Percentiles rank a stretch among this genome's conserved stretches.
Conservation (phyloP, 164 flowering plant genomes). For the Santalum album region DNA sequence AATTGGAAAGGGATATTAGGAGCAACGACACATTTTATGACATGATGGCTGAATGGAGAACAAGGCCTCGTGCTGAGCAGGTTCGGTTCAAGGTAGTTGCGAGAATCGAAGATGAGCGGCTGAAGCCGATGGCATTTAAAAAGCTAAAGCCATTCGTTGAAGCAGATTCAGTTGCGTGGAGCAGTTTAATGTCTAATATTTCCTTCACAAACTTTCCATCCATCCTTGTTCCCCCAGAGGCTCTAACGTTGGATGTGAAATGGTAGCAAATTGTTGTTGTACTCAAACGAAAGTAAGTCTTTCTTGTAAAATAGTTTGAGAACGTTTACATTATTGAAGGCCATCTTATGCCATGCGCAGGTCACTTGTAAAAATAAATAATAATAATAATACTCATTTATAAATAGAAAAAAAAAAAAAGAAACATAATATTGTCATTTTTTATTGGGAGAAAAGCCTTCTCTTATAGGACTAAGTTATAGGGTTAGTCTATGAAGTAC, state of each 20-base stretch:
- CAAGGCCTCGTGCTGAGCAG: constrained; percentile 45
- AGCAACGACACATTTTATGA: constrained; percentile 18
- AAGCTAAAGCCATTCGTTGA: constrained; percentile 41
- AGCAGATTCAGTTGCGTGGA: constrained; percentile 55
- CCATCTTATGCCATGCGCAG: too few species aligned
- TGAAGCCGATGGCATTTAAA: constrained; percentile 41
- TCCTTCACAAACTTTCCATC: constrained; percentile 66
- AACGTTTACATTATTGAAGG: too few species aligned
- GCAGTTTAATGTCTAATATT: constrained; percentile 55
- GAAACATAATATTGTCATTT: too few species aligned
- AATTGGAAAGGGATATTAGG: constrained; percentile 40
- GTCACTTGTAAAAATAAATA: too few species aligned
- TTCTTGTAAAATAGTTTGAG: too few species aligned
- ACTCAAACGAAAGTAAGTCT: too few species aligned
- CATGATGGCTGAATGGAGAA: constrained; percentile 56
- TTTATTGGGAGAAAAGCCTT: too few species aligned
- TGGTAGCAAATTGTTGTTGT: constrained; percentile 41
- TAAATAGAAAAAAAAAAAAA: too few species aligned
- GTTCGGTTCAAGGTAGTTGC: constrained; percentile 50
- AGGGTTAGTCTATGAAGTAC: too few species aligned
- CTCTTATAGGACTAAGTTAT: too few species aligned
- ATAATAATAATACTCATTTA: too few species aligned
- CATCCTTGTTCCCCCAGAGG: constrained; percentile 47
- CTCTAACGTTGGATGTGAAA: constrained; percentile 64
- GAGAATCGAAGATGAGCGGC: constrained; percentile 35